Base-by-base conservation (phyloP, 345 rosid species). In the Populus simonii region DNA sequence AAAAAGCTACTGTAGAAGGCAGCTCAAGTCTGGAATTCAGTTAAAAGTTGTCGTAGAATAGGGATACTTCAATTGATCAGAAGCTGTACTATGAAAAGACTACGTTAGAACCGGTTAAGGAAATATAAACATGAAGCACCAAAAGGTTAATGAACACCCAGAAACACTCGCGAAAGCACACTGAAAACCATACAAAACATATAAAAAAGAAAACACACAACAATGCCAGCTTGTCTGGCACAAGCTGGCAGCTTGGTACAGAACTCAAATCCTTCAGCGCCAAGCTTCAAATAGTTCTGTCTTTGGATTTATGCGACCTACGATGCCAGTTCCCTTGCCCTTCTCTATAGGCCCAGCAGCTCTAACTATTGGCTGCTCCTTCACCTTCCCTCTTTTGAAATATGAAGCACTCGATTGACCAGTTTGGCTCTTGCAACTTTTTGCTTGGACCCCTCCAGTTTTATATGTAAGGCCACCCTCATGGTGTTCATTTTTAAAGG, bases 211-310 rank as follows among this genome's bases (percentile, higher is more conserved):
- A 79, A 65, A 27, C 80, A 78, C 80, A 53, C 39, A 51, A 39
- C 65, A 59, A 35, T 53, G 82, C 87, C 74, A 81, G 81, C 77
- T 78, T 80, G 80, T 51, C 65, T 0, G 11, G 18, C 11, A 6
- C 6, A 15, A 25, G 35, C 29, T 3, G 31, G 9, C 63, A 31
- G 39, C 59, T 62, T 18, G 62, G 39, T 73, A 77, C 11, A 22
- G 53, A 25, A 45, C 49, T 23, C 59, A 35, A 33, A 45, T 75
- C 77, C 49, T 85, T 91, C 87, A 89, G 55, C 93, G 88, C 96
- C 97, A 92, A 71, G 96, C 97, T 84, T 92, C 94, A n/a, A 82
- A 78, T n/a, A 87, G 79, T 78, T 93, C 96, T 2, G 84, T 77
- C 83, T 94, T 87, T n/a, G 88, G 82, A 83, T 88, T 92, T 80